Evolutionary conservation across 345 rosid species (phyloP), one percentile per base, ranked within the genome.

Genomic region (Nephelium lappaceum): DNA sequence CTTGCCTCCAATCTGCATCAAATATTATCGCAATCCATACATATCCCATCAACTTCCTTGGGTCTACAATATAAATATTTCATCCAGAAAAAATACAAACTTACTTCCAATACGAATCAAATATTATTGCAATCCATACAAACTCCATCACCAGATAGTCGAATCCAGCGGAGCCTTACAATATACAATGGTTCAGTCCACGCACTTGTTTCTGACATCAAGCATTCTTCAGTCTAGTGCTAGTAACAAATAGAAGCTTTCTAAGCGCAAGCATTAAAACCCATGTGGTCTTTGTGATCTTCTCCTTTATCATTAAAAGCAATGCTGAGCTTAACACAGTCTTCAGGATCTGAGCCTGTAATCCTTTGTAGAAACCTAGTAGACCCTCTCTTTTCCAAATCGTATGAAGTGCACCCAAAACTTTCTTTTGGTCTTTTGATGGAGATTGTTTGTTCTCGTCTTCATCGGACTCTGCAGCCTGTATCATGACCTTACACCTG

Each of bases 291-390:
- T 84, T 89, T 27, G 97, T 79, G 79, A 93, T 93, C 82, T 93
- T 95, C 91, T 95, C 98, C 83, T 95, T 95, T 77, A 93, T 92
- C 99, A 93, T 95, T 79, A 95, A 78, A 58, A 92, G 91, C 88
- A 95, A 88, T 24, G 98, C 98, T 0, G 99, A 93, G 90, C 99
- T 93, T 41, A 95, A 81, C 24, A 95, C 98, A 6, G 99, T 95
- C 89, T 95, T 95, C 79, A 95, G 83, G 77, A 95, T 91, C 89
- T 95, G 99, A 41, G 99, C 97, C 62, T 90, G 83, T 78, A 95
- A 82, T 72, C 99, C 97, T 81, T 93, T 95, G 81, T 89, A 92
- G 81, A 95, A 95, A 3, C 97, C 99, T n/a, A 83, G 72, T 73
- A 84, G 47, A 63, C 99, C 99, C 85, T 95, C 98, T 49, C 83